Base-by-base conservation (phyloP, 257 asterid genomes). In the Euphrasia confusa region DNA sequence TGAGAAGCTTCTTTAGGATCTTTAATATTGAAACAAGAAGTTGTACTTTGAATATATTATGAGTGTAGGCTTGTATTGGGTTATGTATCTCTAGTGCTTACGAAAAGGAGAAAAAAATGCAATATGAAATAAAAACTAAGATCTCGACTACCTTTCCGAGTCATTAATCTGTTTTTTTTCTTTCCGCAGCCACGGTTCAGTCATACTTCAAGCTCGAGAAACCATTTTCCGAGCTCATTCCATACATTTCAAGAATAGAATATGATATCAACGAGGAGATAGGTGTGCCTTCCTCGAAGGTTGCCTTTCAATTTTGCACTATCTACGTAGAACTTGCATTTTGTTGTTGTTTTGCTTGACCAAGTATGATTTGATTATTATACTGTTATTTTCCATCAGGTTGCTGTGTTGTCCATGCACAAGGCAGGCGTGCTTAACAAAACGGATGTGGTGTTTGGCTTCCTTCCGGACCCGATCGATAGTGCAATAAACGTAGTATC, bases 371-470 rank as follows among this genome's bases (percentile, higher is more conserved):
- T 30, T 33, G 17, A 60, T 15, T 61, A 48, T 65, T 71, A 56
- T 18, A 45, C 44, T 40, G 58, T 7, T 35, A 1, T 35, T 65
- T 73, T 50, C 65, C 30, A 54, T 18, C 80, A 90, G 97, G 87
- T 87, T 63, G 85, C 84, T 27, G 75, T 87, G 61, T 77, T 90
- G 71, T 84, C 97, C 71, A 70, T 87, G 87, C 93, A 80, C 70
- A 71, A 54, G 58, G 78, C 87, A 21, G 60, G 63, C 71, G 67
- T 40, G 58, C 72, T 91, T 72, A 81, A 87, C 83, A 58, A 76
- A 82, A 87, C 93, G 26, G 70, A 83, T 49, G 90, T 87, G 72
- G 84, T 83, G 68, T 77, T 90, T 65, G 97, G 97, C 21, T 75
- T 84, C 72, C 80, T 81, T 70, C 78, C 97, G 13, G 78, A 78